A percentile compares a stretch with the other conserved stretches of the same genome.
phyloP scores from a whole-genome alignment of 2,329 filamentous ascomycete species.

The Hypomyces perniciosus region DNA sequence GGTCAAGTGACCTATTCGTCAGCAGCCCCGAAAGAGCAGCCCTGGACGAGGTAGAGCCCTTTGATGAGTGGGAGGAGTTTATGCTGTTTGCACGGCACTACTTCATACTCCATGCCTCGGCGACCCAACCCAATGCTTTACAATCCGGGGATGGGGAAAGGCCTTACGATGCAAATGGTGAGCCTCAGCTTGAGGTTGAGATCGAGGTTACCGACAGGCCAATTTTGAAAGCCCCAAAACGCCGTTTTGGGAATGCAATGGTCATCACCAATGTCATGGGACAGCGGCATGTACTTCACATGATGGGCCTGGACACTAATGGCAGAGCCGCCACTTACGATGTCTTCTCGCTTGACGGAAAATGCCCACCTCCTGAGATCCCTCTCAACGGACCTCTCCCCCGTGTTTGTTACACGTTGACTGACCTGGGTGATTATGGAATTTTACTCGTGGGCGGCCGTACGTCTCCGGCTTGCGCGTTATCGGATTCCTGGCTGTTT shows the following conservation, averaged over 20 bases:
- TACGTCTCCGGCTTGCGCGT: conserved; percentile 62
- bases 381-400: conserved; percentile 26
- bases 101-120: conserved; percentile 62
- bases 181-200: background rate
- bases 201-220: conserved; percentile 13
- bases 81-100: conserved; percentile 80
- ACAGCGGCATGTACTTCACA: conserved; percentile 39
- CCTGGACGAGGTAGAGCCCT: conserved; percentile 70
- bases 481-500: conserved; percentile 72
- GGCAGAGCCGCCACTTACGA: conserved; percentile 46
- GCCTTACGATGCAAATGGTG: too few species aligned
- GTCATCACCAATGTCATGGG: conserved; percentile 32
- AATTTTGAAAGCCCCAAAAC: conserved; percentile 26
- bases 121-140: conserved; percentile 4
- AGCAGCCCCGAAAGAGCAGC: conserved; percentile 49
- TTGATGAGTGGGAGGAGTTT: conserved; percentile 97
- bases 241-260: conserved; percentile 57
- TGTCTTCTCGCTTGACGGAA: conserved; percentile 33
- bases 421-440: conserved; percentile 51
- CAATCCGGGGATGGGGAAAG: too few species aligned
- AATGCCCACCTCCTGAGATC: conserved; percentile 20
- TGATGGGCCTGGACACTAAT: conserved; percentile 39
- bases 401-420: conserved; percentile 72
- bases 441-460: conserved; percentile 71
- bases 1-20: conserved; percentile 65